Evolutionary conservation across 164 flowering plant genomes (phyloP).

Genomic region (Litsea cubeba): DNA sequence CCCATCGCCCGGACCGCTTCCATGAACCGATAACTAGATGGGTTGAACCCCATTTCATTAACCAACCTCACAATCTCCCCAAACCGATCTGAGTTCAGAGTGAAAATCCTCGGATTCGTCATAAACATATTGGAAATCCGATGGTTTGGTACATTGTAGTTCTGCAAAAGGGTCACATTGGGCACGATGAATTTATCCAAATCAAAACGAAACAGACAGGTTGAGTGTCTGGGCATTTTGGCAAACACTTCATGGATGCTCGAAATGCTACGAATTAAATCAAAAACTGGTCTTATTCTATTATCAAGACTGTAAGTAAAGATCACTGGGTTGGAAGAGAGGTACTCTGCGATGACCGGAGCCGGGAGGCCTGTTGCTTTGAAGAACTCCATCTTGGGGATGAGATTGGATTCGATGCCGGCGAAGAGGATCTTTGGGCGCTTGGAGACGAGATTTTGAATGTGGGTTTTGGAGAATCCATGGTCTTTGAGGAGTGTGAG

Average conservation of each 20-base stretch:
- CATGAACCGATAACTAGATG: background rate
- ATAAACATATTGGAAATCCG: slow-evolving; percentile 1
- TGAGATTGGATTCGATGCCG: slow-evolving; percentile 7
- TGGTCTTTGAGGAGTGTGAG: slow-evolving; percentile 8
- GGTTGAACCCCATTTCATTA: slow-evolving; percentile 9
- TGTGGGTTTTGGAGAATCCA: slow-evolving; percentile 10
- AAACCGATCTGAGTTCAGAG: background rate
- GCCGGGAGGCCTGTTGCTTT: slow-evolving; percentile 13
- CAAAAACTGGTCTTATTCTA: slow-evolving; percentile 9
- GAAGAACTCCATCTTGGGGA: slow-evolving; percentile 23
- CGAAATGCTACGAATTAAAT: slow-evolving; percentile 3
- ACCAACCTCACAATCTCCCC: slow-evolving; percentile 9
- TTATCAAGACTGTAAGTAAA: slow-evolving; percentile 9
- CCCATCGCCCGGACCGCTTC: slow-evolving; percentile 7
- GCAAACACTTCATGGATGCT: background rate
- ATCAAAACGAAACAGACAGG: background rate
- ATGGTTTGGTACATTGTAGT: slow-evolving; percentile 15
- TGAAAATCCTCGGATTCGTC: background rate
- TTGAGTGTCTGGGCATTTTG: background rate
- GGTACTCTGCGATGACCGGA: background rate
- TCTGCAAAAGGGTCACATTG: slow-evolving; percentile 13
- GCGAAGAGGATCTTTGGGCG: background rate
- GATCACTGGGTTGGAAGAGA: slow-evolving; percentile 2
- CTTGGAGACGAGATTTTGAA: slow-evolving; percentile 2
- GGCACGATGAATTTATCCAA: background rate